Conservation (phyloP, 768 basidiomycete species). For the Tylopilus sp. region DNA sequence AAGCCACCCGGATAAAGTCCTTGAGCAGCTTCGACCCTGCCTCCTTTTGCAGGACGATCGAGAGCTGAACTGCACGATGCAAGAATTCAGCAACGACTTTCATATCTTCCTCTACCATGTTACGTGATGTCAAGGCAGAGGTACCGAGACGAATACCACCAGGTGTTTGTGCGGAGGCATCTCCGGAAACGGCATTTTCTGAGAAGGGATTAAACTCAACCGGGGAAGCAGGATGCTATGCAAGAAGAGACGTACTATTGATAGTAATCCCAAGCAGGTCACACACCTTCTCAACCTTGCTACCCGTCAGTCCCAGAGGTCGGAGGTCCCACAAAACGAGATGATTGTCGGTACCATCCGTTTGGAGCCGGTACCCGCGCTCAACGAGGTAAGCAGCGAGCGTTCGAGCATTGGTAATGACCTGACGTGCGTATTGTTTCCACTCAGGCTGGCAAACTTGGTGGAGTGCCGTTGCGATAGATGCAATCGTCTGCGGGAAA, state of each 20-base stretch:
- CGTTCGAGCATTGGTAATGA: constrained; percentile 82
- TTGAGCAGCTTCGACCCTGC: constrained; percentile 92
- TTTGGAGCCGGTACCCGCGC: constrained; percentile 95
- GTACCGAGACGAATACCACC: constrained; percentile 97
- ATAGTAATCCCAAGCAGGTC: constrained; percentile 96
- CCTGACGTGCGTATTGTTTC: constrained; percentile 91
- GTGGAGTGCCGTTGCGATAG: constrained; percentile 86
- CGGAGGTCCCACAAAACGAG: constrained; percentile 97
- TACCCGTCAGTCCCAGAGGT: constrained; percentile 93
- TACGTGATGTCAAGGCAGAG: constrained; percentile 89
- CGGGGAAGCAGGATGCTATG: not conserved
- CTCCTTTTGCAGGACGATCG: constrained; percentile 87
- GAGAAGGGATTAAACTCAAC: not conserved
- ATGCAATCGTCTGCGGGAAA: constrained; percentile 80
- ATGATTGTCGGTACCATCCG: constrained; percentile 95
- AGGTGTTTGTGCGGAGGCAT: constrained; percentile 91
- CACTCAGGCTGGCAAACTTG: constrained; percentile 89
- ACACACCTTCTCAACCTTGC: constrained; percentile 98
- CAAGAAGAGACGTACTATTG: constrained; percentile 60
- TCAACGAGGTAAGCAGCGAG: constrained; percentile 68
- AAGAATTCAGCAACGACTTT: constrained; percentile 86
- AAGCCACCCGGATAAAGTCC: constrained; percentile 88
- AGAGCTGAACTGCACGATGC: constrained; percentile 91
- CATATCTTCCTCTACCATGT: constrained; percentile 88
- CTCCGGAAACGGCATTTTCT: constrained; percentile 98